Conservation (phyloP, 768 basidiomycete genomes). For the Calocybe indica region DNA sequence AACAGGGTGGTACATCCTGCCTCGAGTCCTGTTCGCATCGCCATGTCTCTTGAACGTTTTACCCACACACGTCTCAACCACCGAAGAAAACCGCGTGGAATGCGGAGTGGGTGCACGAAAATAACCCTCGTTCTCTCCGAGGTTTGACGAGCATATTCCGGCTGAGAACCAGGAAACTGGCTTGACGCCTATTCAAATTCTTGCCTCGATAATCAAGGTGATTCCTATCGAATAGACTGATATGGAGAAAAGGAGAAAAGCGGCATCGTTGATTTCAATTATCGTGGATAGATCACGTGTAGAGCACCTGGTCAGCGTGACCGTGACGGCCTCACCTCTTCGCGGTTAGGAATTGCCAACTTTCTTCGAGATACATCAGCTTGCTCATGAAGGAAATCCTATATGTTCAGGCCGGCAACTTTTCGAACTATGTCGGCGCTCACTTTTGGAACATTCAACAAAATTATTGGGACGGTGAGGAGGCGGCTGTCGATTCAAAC, state of each 20-base stretch:
- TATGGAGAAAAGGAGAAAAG: conserved; percentile 5
- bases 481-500: conserved; percentile 40
- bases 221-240: conserved; percentile 2
- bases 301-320: neutral
- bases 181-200: too few relatives aligned
- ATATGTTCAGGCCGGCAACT: conserved; percentile 66
- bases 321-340: conserved; percentile 3
- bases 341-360: conserved; percentile 2
- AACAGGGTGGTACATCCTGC: too few relatives aligned
- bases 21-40: too few relatives aligned
- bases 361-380: neutral
- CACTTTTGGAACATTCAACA: conserved; percentile 86
- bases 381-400: conserved; percentile 67
- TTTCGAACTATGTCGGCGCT: conserved; percentile 64
- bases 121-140: too few relatives aligned
- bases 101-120: too few relatives aligned
- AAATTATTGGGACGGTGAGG: conserved; percentile 49
- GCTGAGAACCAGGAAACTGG: too few relatives aligned
- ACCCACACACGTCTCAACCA: too few relatives aligned
- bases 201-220: too few relatives aligned
- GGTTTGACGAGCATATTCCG: too few relatives aligned
- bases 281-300: neutral
- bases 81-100: too few relatives aligned
- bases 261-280: neutral
- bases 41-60: too few relatives aligned